Evolutionary conservation across 1,284 basidiomycete species (phyloP), one percentile per base, ranked within the genome.

Genomic region (Nidula niveotomentosa): DNA sequence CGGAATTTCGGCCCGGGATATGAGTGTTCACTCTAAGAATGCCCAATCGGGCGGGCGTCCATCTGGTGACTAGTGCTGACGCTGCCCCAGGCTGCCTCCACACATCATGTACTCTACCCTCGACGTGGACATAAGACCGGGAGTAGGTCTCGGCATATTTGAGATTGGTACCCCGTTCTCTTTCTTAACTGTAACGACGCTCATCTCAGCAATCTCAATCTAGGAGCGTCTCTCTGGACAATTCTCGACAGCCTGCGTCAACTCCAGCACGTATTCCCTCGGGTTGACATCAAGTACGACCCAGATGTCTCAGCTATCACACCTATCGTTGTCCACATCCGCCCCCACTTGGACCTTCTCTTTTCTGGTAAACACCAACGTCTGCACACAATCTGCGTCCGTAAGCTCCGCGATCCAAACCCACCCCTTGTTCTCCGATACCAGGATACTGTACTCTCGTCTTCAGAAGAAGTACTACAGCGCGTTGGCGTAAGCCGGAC

Each of bases 221-320:
- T 60, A 92, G 93, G 93, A 39, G 78, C 87, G 48, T 91, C 90
- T 0, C 75, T 95, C 6, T 95, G 93, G 92, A 83, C 83, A 34
- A 77, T 93, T 10, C 76, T 95, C 49, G 90, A 93, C 61, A 72
- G 82, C 41, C 74, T 96, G 6, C 79, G 86, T 44, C 69, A 76
- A 37, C 73, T 83, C 23, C 84, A 83, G 51, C 80, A 88, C 61
- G 69, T 78, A 49, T 94, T 91, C 59, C 92, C 91, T 41, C 88
- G 91, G 62, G 82, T 94, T 46, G 90, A 94, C 58, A 75, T 95
- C 62, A 91, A 92, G 67, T 94, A 88, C 68, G 91, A 95, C 66
- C 80, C 84, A 8, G 88, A 91, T 60, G 73, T 83, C 48, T 78
- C 85, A n/a, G 79, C 87, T 4, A 83, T 78, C 3, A 88, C 90